A percentile compares a stretch with the other conserved stretches of the same genome.
phyloP scores from a whole-genome alignment of 2,329 filamentous ascomycete genomes.

The Cordyceps javanica region DNA sequence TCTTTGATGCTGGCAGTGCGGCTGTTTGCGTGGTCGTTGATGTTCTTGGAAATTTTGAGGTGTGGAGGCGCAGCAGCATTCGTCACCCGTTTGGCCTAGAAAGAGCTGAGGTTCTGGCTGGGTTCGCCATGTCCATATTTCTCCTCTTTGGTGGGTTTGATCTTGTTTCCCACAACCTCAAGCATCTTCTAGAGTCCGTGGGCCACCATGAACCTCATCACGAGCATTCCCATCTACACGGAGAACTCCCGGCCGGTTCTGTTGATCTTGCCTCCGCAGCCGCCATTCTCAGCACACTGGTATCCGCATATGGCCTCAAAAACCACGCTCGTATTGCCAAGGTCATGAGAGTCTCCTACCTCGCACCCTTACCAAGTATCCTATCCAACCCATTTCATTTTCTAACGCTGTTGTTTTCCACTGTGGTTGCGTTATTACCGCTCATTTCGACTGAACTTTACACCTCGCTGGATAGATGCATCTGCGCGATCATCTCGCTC shows the following conservation, averaged over 20 bases:
- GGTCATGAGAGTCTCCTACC: conserved; percentile 79
- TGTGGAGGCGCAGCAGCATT: conserved; percentile 89
- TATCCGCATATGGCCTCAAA: conserved; percentile 79
- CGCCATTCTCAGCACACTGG: conserved; percentile 73
- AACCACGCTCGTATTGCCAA: conserved; percentile 92
- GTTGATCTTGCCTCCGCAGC: conserved; percentile 77
- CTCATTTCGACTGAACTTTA: conserved; percentile 76
- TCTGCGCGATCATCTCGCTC: conserved; percentile 75
- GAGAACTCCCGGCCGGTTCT: conserved; percentile 62
- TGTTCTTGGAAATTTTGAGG: conserved; percentile 92
- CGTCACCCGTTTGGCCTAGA: conserved; percentile 92
- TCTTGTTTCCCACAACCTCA: conserved; percentile 85
- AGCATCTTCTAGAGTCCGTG: conserved; percentile 73
- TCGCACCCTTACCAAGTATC: conserved; percentile 76
- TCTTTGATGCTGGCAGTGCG: conserved; percentile 92
- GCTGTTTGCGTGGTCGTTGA: conserved; percentile 89
- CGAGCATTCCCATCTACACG: conserved; percentile 57
- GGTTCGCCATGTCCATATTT: conserved; percentile 93
- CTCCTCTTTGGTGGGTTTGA: conserved; percentile 97
- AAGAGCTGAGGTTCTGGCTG: conserved; percentile 86
- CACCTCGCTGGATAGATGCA: conserved; percentile 72
- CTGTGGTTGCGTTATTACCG: conserved; percentile 72
- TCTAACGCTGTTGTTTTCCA: conserved; percentile 81
- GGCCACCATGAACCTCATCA: conserved; percentile 64
- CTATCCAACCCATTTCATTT: conserved; percentile 94